Conservation (phyloP, 495 filamentous ascomycete species). For the Penicillium cataractarum region DNA sequence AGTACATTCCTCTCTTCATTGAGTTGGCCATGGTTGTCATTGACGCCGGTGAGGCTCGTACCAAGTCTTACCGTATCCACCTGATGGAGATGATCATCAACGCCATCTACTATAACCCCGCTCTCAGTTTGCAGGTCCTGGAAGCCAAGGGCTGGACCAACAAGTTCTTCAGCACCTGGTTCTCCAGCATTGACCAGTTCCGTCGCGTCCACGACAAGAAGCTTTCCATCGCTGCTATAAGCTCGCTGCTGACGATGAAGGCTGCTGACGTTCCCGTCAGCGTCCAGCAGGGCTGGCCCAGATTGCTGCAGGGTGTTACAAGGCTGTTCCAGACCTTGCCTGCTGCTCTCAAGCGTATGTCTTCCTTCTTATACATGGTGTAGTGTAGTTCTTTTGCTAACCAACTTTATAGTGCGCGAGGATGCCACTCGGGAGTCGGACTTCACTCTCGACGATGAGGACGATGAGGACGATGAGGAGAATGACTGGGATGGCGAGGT, state of each 20-base stretch:
- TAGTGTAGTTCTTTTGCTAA: conserved; percentile 20
- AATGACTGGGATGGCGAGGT: conserved; percentile 67
- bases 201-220: conserved; percentile 97
- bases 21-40: conserved; percentile 85
- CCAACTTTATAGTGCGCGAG: conserved; percentile 66
- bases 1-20: conserved; percentile 83
- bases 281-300: conserved; percentile 96
- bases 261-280: conserved; percentile 80
- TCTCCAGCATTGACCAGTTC: conserved; percentile 93
- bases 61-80: conserved; percentile 89
- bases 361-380: not conserved
- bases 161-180: conserved; percentile 98
- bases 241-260: conserved; percentile 74
- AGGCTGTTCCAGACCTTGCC: conserved; percentile 90
- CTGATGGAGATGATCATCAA: conserved; percentile 99
- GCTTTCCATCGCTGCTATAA: conserved; percentile 91
- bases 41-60: conserved; percentile 67
- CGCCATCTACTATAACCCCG: conserved; percentile 93
- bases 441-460: conserved; percentile 73
- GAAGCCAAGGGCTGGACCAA: conserved; percentile 97
- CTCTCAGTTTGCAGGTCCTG: conserved; percentile 77
- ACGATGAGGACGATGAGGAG: conserved; percentile 75
- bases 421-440: conserved; percentile 89
- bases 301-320: conserved; percentile 87
- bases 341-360: conserved; percentile 78